Evolutionary conservation across 305 asterid species (phyloP).

Genomic region (Rubia balearica): DNA sequence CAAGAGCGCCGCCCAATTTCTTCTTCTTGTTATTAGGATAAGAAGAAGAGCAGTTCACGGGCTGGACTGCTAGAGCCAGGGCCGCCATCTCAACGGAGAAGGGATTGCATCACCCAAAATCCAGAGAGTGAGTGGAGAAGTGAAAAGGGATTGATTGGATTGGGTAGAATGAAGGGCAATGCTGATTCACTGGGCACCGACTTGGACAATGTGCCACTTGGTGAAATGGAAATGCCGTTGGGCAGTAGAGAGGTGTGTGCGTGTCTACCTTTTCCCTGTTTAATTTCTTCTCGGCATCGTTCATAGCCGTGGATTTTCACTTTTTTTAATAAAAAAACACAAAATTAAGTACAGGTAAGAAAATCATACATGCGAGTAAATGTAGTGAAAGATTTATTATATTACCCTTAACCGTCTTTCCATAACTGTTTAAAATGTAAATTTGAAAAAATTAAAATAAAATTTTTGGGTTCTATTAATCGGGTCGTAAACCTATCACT

Average conservation of each 20-base stretch:
- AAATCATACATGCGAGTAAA: too few species aligned
- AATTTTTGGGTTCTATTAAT: too few species aligned
- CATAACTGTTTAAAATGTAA: too few species aligned
- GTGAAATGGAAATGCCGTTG: not conserved
- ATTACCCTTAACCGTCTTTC: too few species aligned
- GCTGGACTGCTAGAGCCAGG: constrained; percentile 19
- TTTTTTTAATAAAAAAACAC: too few species aligned
- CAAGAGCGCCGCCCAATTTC: constrained; percentile 33
- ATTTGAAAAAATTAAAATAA: too few species aligned
- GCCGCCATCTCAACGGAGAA: constrained; percentile 14
- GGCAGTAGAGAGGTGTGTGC: not conserved
- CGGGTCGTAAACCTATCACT: too few species aligned
- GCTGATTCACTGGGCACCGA: constrained; percentile 3
- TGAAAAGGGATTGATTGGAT: not conserved
- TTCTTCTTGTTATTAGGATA: constrained; percentile 18
- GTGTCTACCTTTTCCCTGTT: not conserved
- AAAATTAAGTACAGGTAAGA: too few species aligned
- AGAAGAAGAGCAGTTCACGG: constrained; percentile 1
- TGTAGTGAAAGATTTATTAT: too few species aligned
- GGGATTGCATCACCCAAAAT: not conserved
- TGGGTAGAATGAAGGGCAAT: constrained; percentile 5
- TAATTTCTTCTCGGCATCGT: not conserved
- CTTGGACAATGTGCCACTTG: not conserved
- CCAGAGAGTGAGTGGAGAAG: not conserved
- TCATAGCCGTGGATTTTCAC: too few species aligned